Base-by-base conservation (phyloP, 768 basidiomycete genomes). In the Thelephora ganbajun region DNA sequence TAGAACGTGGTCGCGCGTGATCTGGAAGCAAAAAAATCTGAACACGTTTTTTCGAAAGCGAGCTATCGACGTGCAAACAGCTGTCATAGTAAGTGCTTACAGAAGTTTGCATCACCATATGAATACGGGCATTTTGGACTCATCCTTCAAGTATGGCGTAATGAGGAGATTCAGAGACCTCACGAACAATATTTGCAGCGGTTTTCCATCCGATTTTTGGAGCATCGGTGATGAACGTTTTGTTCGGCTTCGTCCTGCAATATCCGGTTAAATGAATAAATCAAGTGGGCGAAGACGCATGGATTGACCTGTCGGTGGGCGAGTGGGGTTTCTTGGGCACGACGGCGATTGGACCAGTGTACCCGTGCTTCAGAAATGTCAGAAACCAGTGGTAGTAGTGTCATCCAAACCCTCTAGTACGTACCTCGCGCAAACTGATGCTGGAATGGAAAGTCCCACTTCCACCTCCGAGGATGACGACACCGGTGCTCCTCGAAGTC, bases 381-480 rank as follows among this genome's bases (percentile, higher is more conserved):
- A 46, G 20, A 26, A 30, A 45, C 18, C 14, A 39, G 30, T 36
- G 35, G 0, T n/a, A 45, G 13, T 18, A 14, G 23, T 26, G 20
- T 11, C 13, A 20, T 9, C 16, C n/a, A 18, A 18, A 26, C 34
- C 9, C 9, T 30, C 26, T n/a, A n/a, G n/a, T 30, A 52, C 68
- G 44, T 47, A 84, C 86, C 76, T 88, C 83, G 53, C 89, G 69
- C 56, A 94, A 64, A 59, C 86, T 83, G 61, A 91, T 86, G 41
- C 90, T 69, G 5, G 79, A 73, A 48, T 84, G 74, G 58, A 86
- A 79, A 9, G 80, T 76, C 33, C 80, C 89, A 20, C 83, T 75
- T 7, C 91, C 91, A 33, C 91, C 91, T 35, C 91, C 91, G 16
- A 92, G 71, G 47, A 93, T 84, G 35, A 93, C 77, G 18, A 90